Conservation (phyloP, 2,329 filamentous ascomycete genomes). For the Monilinia vaccinii-corymbosi region DNA sequence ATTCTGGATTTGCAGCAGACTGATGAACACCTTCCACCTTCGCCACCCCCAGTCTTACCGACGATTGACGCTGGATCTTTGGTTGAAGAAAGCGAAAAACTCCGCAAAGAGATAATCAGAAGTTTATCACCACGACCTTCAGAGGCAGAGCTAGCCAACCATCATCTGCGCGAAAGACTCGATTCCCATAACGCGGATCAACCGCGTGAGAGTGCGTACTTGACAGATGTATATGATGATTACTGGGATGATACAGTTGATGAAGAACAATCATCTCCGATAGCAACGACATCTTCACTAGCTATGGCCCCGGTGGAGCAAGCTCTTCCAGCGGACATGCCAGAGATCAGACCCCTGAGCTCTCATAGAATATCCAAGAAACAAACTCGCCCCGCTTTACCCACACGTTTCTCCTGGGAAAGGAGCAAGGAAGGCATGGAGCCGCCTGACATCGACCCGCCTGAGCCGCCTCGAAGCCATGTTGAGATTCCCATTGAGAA, state of each 20-base stretch:
- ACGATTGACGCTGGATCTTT: conserved; percentile 17
- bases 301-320: neutral
- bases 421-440: conserved; percentile 18
- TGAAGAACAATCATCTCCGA: conserved; percentile 11
- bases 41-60: conserved; percentile 14
- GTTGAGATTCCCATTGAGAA: neutral
- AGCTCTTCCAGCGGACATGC: conserved; percentile 22
- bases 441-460: neutral
- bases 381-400: conserved; percentile 13
- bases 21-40: neutral
- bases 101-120: conserved; percentile 67
- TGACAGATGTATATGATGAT: conserved; percentile 57
- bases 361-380: conserved; percentile 15
- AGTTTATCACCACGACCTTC: conserved; percentile 48
- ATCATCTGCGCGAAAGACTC: conserved; percentile 6
- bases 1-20: neutral
- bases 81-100: conserved; percentile 56
- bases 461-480: neutral
- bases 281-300: neutral
- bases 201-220: conserved; percentile 50
- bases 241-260: conserved; percentile 50
- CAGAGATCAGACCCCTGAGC: conserved; percentile 21
- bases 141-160: conserved; percentile 12
- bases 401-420: conserved; percentile 27
- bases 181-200: conserved; percentile 2